Conservation (phyloP, 2,329 filamentous ascomycete genomes). For the Nannizzia gypsea region DNA sequence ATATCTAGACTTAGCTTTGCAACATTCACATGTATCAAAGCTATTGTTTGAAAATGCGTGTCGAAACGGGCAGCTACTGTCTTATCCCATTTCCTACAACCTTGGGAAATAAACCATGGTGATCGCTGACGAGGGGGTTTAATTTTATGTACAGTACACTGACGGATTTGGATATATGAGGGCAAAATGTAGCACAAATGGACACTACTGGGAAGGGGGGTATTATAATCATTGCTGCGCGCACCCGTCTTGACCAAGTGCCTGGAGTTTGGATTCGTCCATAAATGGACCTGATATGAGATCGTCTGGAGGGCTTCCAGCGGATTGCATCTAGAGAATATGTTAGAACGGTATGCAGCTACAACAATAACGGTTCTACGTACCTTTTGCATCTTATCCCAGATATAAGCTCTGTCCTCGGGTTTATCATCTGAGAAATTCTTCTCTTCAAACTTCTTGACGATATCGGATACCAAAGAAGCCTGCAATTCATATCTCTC, state of each 20-base stretch:
- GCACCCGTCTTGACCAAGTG: constrained; percentile 51
- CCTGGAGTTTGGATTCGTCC: constrained; percentile 74
- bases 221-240: constrained; percentile 43
- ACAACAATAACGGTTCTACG: constrained; percentile 19
- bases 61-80: not conserved
- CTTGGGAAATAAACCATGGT: not conserved
- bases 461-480: constrained; percentile 69
- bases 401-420: constrained; percentile 78
- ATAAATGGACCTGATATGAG: constrained; percentile 48
- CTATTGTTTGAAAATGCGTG: too few species aligned
- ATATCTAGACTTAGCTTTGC: too few species aligned
- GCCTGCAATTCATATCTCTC: constrained; percentile 73
- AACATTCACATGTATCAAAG: too few species aligned
- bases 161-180: not conserved
- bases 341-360: constrained; percentile 11
- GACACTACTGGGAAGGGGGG: too few species aligned
- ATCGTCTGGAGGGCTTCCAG: constrained; percentile 79
- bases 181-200: not conserved
- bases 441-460: constrained; percentile 71
- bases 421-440: constrained; percentile 73
- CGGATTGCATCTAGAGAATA: constrained; percentile 75
- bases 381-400: constrained; percentile 96
- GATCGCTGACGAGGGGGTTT: not conserved
- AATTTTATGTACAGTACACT: not conserved
- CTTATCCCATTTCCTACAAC: not conserved